Evolutionary conservation across 2,329 filamentous ascomycete genomes (phyloP), one percentile per base, ranked within the genome.

Genomic region (Trichoderma sp.): DNA sequence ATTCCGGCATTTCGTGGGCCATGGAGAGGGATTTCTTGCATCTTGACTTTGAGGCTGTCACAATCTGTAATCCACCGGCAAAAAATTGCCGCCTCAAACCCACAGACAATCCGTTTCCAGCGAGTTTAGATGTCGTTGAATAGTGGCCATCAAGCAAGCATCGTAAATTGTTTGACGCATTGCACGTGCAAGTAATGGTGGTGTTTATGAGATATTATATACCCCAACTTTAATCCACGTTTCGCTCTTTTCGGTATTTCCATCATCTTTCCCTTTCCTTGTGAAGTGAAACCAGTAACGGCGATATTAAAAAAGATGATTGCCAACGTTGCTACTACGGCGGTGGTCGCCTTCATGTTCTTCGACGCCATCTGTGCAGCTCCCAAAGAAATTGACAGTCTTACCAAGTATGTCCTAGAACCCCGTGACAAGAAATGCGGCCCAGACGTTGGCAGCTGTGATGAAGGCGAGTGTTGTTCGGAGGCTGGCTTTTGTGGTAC

Each of bases 401-500:
- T 13, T 7, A 1, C 49, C 29, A 29, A 11, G 27, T 35, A 49
- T 58, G 4, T 52, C 16, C 31, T 68, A 49, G 29, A 60, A 19
- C 4, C 35, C 6, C 53, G 52, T 35, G 70, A 33, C 6, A 13
- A 21, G 14, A 7, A 40, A 16, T 82, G 80, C 71, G 80, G 80
- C 55, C 73, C 74, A 43, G 79, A 78, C 21, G 72, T 78, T 67
- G 80, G 80, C 52, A 77, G 74, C 37, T 82, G 80, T 69, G 70
- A 72, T 35, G 29, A 70, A 11, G 77, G 77, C 19, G 67, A 71
- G 43, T 82, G 80, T 61, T 82, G 80, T 66, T 82, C 80, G 19
- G 78, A 76, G 67, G 73, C 72, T 62, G 79, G 79, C 43, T 79
- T 76, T 72, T 82, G 81, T 74, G 81, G 81, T 64, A 80, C 74